A percentile compares a stretch with the other conserved stretches of the same genome.
phyloP scores from a whole-genome alignment of 2,329 filamentous ascomycete genomes.

The Arthrinium phaeospermum region DNA sequence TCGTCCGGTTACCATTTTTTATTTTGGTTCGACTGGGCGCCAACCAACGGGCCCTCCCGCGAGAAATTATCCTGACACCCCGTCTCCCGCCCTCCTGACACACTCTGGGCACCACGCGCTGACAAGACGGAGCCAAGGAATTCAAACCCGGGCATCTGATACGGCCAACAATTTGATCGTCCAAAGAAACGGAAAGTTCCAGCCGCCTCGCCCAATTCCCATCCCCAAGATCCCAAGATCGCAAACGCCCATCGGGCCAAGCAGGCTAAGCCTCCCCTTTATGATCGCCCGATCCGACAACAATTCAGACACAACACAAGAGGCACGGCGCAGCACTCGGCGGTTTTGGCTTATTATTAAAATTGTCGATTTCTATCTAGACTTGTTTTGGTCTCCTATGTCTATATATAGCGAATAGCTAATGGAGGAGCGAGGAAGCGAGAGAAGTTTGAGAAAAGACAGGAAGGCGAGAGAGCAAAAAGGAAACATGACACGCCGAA shows the following conservation, averaged over 20 bases:
- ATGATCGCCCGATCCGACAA: not conserved
- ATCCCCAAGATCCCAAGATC: not conserved
- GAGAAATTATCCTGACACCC: not conserved
- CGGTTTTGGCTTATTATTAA: conserved; percentile 10
- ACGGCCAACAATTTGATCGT: not conserved
- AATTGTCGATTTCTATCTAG: conserved; percentile 17
- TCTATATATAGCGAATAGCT: not conserved
- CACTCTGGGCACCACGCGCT: not conserved
- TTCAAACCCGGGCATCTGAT: not conserved
- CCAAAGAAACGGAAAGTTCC: not conserved
- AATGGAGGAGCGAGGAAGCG: not conserved
- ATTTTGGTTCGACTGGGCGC: not conserved
- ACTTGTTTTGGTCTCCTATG: not conserved
- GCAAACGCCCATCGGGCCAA: not conserved
- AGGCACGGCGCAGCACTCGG: not conserved
- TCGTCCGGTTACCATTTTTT: not conserved
- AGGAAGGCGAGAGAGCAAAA: not conserved
- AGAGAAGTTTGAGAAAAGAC: not conserved
- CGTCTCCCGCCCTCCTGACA: not conserved
- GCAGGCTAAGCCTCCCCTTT: not conserved
- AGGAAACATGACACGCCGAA: not conserved
- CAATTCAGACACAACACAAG: not conserved
- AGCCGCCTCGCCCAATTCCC: not conserved
- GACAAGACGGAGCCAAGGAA: not conserved
- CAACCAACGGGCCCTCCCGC: not conserved